Base-by-base conservation (phyloP, 2,329 filamentous ascomycete species). In the Pleomassaria siparia region DNA sequence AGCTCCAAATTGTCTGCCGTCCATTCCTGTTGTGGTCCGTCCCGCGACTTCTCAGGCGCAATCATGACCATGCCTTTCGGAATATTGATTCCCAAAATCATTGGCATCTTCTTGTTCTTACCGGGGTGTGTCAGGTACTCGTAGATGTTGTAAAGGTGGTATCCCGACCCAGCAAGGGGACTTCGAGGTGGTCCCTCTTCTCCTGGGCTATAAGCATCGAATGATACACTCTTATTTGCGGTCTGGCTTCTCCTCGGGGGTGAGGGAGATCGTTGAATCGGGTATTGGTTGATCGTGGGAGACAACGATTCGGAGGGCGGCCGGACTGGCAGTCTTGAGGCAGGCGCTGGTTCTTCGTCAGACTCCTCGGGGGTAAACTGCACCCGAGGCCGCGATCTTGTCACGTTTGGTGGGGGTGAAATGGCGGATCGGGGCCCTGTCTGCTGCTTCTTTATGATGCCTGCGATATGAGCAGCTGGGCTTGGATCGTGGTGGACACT, bases 101-200 rank as follows among this genome's bases (percentile, higher is more conserved):
- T 96, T 1, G 92, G 91, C 89, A 96, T 94, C 75, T 97, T 97
- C 78, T 96, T 96, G 63, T 89, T 87, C 76, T 95, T 96, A 47
- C 92, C 92, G 84, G 96, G 91, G 36, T 94, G 84, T n/a, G 91
- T 92, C 4, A 96, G 84, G 88, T 96, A 96, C 73, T 97, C 92
- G 67, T 91, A 95, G 62, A 97, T 91, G 62, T 96, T 96, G 74
- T 96, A 97, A 70, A 97, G 79, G 65, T 95, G 91, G 66, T 91
- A 97, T 2, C 89, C 89, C 15, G 89, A 88, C 4, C 89, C 88
- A 2, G 86, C 85, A 24, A 61, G 58, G 12, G 70, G 61, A 1
- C 66, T 65, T 13, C 48, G 47, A 2, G 66, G 69, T 35, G 46
- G 40, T 12, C 49, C 53, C 20, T 77, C 75, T 2, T 80, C 74